A percentile compares a stretch with the other conserved stretches of the same genome.
Evolutionary conservation across 2,329 filamentous ascomycete species (phyloP).

Genomic region (Apiospora aurea): DNA sequence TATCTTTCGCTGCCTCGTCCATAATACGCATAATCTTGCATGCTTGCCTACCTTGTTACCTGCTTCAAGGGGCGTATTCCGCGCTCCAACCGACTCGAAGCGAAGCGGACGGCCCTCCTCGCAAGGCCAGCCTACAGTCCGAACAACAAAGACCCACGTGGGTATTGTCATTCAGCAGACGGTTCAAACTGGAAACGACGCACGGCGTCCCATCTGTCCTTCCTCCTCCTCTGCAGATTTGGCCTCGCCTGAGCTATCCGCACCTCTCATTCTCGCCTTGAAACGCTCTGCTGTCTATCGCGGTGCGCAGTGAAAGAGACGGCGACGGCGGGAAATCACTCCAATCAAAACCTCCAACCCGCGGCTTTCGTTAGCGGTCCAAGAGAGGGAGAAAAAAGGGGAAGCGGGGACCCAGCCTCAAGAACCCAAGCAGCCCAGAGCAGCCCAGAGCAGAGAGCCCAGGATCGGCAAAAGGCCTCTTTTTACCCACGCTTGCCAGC

Average conservation of each 20-base stretch:
- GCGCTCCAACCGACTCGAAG: background rate
- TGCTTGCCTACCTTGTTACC: background rate
- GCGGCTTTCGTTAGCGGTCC: background rate
- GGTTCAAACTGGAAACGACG: constrained; percentile 1
- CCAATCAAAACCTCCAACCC: background rate
- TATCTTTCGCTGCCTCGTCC: background rate
- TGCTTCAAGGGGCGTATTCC: background rate
- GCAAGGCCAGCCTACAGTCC: constrained; percentile 1
- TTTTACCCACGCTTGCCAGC: background rate
- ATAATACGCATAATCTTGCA: background rate
- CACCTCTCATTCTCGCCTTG: background rate
- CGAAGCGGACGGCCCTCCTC: background rate
- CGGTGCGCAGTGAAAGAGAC: background rate
- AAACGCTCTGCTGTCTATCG: background rate
- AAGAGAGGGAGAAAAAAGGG: background rate
- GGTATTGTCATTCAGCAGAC: background rate
- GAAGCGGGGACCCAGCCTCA: constrained; percentile 7
- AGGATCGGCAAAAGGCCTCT: background rate
- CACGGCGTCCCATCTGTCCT: background rate
- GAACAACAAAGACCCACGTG: constrained; percentile 14
- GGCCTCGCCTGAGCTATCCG: background rate
- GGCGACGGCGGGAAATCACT: constrained; percentile 7
- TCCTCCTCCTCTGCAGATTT: background rate
- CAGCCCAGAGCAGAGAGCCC: background rate
- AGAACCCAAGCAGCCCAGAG: no score